Percentiles rank a stretch among this genome's conserved stretches.
Evolutionary conservation across 2,329 filamentous ascomycete genomes (phyloP).

Genomic region (Verticillium nubilum): DNA sequence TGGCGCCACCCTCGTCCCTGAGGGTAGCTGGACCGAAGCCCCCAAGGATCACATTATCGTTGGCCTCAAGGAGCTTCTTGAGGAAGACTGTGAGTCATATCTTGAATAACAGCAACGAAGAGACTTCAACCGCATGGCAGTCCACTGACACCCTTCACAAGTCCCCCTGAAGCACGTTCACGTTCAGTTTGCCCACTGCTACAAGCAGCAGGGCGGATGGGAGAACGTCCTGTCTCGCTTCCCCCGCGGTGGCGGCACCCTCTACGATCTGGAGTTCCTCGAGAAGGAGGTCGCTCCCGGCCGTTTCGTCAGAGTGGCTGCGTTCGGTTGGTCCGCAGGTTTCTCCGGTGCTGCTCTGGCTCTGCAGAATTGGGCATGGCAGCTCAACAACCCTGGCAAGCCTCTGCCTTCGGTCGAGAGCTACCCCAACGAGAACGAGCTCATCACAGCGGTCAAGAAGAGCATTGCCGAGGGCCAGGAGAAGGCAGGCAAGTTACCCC

Average conservation of each 20-base stretch:
- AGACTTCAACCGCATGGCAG: background rate
- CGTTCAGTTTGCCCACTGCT: conserved; percentile 69
- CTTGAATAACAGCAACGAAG: background rate
- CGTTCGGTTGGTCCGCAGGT: conserved; percentile 70
- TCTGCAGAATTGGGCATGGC: conserved; percentile 77
- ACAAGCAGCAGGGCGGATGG: conserved; percentile 72
- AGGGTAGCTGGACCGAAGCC: conserved; percentile 63
- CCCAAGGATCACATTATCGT: conserved; percentile 66
- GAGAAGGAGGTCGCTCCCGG: conserved; percentile 56
- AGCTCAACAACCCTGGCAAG: conserved; percentile 65
- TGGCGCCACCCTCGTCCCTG: conserved; percentile 60
- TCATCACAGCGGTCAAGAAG: conserved; percentile 70
- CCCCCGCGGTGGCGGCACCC: conserved; percentile 66
- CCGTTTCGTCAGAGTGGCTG: conserved; percentile 55
- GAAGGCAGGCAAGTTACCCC: conserved; percentile 62
- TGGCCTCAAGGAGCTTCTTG: conserved; percentile 73
- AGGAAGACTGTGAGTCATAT: conserved; percentile 52
- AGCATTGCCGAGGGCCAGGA: conserved; percentile 61
- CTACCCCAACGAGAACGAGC: conserved; percentile 68
- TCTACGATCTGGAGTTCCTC: conserved; percentile 86
- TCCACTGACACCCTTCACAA: conserved; percentile 7
- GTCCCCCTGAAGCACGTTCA: conserved; percentile 68
- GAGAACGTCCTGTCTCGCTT: conserved; percentile 75
- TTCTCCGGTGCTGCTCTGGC: conserved; percentile 71
- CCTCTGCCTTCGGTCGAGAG: conserved; percentile 60